phyloP scores from a whole-genome alignment of 2,329 filamentous ascomycete species.

The Myriosclerotinia curreyana region DNA sequence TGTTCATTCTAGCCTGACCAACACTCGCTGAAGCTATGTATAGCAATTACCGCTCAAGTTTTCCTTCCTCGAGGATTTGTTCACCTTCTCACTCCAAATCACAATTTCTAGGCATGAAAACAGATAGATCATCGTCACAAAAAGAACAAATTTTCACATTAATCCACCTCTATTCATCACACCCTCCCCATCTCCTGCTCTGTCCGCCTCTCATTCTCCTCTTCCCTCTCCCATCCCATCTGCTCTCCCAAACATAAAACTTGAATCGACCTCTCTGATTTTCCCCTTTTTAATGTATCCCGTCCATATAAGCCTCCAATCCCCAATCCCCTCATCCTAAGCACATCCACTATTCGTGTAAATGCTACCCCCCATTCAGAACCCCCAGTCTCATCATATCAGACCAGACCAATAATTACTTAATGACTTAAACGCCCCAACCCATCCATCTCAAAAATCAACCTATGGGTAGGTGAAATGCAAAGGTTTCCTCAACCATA shows the following conservation, averaged over 20 bases:
- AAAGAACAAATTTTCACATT: conserved; percentile 9
- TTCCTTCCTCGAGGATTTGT: neutral
- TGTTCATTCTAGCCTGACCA: neutral
- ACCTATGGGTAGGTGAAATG: conserved; percentile 9
- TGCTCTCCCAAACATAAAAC: neutral
- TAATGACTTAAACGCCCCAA: conserved; percentile 11
- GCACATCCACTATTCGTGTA: conserved; percentile 13
- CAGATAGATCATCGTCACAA: conserved; percentile 3
- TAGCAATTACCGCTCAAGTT: neutral
- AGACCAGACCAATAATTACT: conserved; percentile 11
- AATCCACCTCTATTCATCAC: conserved; percentile 4
- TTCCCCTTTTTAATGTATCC: conserved; percentile 7
- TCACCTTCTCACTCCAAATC: neutral
- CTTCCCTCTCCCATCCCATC: neutral
- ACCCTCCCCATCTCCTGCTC: neutral
- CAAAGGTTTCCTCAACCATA: conserved; percentile 8
- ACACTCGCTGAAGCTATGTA: neutral
- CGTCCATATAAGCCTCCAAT: neutral
- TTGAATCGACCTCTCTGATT: conserved; percentile 7
- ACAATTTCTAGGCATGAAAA: neutral
- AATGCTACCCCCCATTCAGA: neutral
- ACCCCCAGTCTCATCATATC: neutral
- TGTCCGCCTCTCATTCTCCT: neutral
- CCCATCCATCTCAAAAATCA: conserved; percentile 11
- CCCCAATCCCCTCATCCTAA: neutral